Percentiles rank a stretch among this genome's conserved stretches.
phyloP scores from a whole-genome alignment of 2,329 filamentous ascomycete species.

The Penicillium rolfsii region DNA sequence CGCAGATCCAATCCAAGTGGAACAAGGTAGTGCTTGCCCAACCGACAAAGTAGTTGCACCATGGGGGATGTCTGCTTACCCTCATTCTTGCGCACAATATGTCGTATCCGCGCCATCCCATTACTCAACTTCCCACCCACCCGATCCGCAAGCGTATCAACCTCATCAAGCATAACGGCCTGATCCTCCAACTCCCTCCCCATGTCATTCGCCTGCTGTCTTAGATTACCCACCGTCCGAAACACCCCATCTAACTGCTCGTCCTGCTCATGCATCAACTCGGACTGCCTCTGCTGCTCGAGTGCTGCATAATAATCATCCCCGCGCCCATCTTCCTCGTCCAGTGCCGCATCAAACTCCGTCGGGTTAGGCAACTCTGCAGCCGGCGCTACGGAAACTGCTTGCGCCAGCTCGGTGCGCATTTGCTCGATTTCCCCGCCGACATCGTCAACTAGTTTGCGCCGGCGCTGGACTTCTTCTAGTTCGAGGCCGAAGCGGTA shows the following conservation, averaged over 20 bases:
- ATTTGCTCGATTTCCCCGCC: conserved; percentile 86
- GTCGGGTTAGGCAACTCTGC: conserved; percentile 62
- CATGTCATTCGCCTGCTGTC: conserved; percentile 93
- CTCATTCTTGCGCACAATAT: conserved; percentile 87
- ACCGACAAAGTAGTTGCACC: background rate
- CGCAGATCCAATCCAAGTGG: background rate
- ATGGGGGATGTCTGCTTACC: conserved; percentile 58
- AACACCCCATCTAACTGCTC: conserved; percentile 91
- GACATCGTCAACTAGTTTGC: conserved; percentile 85
- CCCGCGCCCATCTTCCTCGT: conserved; percentile 46
- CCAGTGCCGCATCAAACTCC: conserved; percentile 54
- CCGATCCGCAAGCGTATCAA: conserved; percentile 81
- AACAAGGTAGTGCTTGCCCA: background rate
- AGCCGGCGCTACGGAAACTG: conserved; percentile 48
- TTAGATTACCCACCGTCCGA: conserved; percentile 85
- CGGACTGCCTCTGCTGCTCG: conserved; percentile 86
- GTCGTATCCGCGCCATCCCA: conserved; percentile 82
- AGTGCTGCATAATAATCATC: conserved; percentile 75
- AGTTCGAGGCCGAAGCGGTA: conserved; percentile 82
- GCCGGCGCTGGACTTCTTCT: conserved; percentile 77
- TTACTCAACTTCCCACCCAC: conserved; percentile 83
- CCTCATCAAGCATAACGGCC: conserved; percentile 80
- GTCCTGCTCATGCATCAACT: conserved; percentile 95
- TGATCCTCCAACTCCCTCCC: conserved; percentile 95
- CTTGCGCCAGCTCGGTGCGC: conserved; percentile 75